Base-by-base conservation (phyloP, 1,139 yeast species). In the Lodderomyces jiufengensis region DNA sequence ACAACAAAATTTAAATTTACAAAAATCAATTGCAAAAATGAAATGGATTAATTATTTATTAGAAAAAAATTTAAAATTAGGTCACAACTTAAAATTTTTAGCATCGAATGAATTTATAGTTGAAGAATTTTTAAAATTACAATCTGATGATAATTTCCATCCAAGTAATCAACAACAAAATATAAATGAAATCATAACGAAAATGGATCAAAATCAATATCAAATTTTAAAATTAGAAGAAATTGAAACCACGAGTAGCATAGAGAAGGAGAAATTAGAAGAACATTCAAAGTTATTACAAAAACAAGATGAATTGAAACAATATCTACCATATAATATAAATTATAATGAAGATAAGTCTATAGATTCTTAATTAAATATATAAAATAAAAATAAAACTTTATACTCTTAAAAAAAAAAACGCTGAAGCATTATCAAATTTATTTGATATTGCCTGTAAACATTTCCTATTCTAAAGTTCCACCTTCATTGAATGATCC, bases 51-150 rank as follows among this genome's bases (percentile, higher is more conserved):
- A 61, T 37, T 70, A 65, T 43, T 50, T 69, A 43, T 58, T 66
- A 9, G 76, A 70, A 41, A 70, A 70, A 39, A 74, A 70, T 43
- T 49, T 64, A 36, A 65, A 65, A 42, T 55, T 69, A 40, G 73
- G 73, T 7, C 70, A 67, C 37, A 66, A 63, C 44, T 48, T 61
- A 43, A 66, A 66, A 42, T 68, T 61, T 41, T 46, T 59, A 34
- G 57, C 59, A 38, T 62, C 72, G 3, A 49, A 57, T 14, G 41
- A 36, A 9, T 23, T 24, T 15, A 51, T 68, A 15, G 54, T 53
- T 13, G 47, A 52, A 7, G 63, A 60, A 33, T 55, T 59, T 37
- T 37, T 61, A 32, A 47, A 51, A 33, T 55, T 56, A 33, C 64
- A 61, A 39, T 47, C 50, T 20, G 61, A 62, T 41, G 41, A 50